A percentile compares a stretch with the other conserved stretches of the same genome.
Evolutionary conservation across 768 basidiomycete genomes (phyloP).

Genomic region (Termitomyces sp.): DNA sequence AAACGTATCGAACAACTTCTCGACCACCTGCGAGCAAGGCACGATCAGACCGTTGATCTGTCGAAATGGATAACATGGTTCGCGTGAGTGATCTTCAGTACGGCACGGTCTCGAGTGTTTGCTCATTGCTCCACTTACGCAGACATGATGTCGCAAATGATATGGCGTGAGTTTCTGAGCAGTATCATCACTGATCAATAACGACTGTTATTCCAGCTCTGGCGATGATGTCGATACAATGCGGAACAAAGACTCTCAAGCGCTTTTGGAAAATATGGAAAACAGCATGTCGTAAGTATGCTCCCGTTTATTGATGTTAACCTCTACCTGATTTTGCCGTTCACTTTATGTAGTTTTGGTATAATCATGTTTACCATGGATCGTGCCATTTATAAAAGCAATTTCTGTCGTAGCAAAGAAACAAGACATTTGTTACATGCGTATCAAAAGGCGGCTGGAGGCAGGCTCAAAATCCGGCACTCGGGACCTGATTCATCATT

Average conservation of each 20-base stretch:
- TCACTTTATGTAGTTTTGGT: conserved; percentile 1
- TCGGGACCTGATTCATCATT: too few species aligned
- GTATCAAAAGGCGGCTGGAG: conserved; percentile 48
- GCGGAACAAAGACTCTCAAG: conserved; percentile 3
- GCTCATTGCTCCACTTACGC: too few species aligned
- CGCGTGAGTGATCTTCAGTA: conserved; percentile 23
- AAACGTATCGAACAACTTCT: conserved; percentile 19
- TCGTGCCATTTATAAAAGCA: conserved; percentile 1
- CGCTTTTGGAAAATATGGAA: conserved; percentile 1
- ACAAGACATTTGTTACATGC: conserved; percentile 36
- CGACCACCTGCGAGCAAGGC: conserved; percentile 9
- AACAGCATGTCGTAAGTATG: neutral
- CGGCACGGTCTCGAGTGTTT: neutral
- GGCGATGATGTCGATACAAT: conserved; percentile 18
- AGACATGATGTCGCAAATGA: conserved; percentile 36
- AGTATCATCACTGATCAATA: too few species aligned
- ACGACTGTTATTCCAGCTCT: conserved; percentile 16
- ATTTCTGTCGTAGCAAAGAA: conserved; percentile 5
- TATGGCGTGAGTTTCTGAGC: conserved; percentile 24
- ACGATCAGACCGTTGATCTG: conserved; percentile 19
- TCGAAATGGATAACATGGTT: conserved; percentile 31
- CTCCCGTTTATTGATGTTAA: neutral
- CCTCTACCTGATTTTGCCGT: too few species aligned
- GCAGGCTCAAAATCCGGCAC: too few species aligned
- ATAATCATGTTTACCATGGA: conserved; percentile 14